phyloP scores from a whole-genome alignment of 305 asterid genomes.

The Fraxinus sp. region DNA sequence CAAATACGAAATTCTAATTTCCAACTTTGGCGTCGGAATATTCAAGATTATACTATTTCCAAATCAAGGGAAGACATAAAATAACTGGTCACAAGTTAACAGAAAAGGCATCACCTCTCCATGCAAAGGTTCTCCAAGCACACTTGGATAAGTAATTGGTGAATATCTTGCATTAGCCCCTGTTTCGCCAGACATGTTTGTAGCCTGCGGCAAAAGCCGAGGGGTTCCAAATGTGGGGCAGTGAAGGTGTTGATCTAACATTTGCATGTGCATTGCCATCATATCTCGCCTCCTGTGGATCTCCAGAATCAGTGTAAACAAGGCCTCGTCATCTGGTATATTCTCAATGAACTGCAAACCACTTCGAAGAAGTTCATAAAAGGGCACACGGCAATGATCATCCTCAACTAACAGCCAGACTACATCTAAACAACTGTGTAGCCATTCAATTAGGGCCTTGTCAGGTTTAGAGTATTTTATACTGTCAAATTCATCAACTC shows the following conservation, averaged over 20 bases:
- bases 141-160: conserved; percentile 95
- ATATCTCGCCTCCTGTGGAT: conserved; percentile 92
- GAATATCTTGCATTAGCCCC: conserved; percentile 79
- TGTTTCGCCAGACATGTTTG: conserved; percentile 73
- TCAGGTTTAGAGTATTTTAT: conserved; percentile 71
- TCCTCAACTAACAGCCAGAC: conserved; percentile 90
- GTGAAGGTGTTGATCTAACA: conserved; percentile 97
- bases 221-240: conserved; percentile 98
- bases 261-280: conserved; percentile 98
- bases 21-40: neutral
- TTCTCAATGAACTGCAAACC: conserved; percentile 88
- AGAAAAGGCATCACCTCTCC: conserved; percentile 72
- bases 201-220: conserved; percentile 84
- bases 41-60: neutral
- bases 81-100: neutral
- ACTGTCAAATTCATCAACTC: conserved; percentile 67
- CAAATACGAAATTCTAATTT: neutral
- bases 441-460: conserved; percentile 83
- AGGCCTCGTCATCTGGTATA: conserved; percentile 95
- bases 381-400: conserved; percentile 81
- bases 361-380: conserved; percentile 89
- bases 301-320: conserved; percentile 89
- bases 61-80: conserved; percentile 5
- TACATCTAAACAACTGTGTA: conserved; percentile 90
- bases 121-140: conserved; percentile 98